Conservation (phyloP, 129 eudicot genomes). For the Cynara cardunculus region DNA sequence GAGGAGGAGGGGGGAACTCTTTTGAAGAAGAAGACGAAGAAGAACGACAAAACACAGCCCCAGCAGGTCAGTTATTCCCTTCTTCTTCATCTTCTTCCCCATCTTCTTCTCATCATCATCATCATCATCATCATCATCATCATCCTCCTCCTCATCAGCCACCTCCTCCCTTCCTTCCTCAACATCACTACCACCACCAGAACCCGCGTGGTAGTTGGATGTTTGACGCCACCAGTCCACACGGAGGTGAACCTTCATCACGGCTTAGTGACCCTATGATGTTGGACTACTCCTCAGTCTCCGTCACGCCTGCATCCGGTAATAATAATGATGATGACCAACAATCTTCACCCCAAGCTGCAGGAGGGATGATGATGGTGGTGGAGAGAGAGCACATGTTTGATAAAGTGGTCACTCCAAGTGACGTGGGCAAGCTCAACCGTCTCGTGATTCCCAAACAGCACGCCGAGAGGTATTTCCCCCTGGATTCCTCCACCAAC, state of each 20-base stretch:
- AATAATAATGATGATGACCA: background rate
- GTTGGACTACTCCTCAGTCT: conserved; percentile 25
- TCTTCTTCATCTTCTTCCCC: conserved; percentile 45
- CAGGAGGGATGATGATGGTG: conserved; percentile 24
- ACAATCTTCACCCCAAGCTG: conserved; percentile 6
- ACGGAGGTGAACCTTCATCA: conserved; percentile 19
- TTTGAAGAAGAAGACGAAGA: conserved; percentile 34
- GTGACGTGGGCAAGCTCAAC: conserved; percentile 94
- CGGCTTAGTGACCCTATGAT: conserved; percentile 26
- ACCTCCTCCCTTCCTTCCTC: conserved; percentile 12
- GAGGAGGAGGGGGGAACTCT: conserved; percentile 24
- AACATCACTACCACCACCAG: conserved; percentile 30
- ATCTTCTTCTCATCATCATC: conserved; percentile 31
- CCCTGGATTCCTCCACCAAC: conserved; percentile 66
- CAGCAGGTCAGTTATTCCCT: conserved; percentile 31
- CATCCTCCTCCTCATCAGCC: too few relatives aligned
- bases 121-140: conserved; percentile 15
- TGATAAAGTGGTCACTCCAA: conserved; percentile 91
- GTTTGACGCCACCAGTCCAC: conserved; percentile 6
- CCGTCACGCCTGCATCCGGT: background rate
- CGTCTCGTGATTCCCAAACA: conserved; percentile 88
- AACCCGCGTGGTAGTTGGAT: conserved; percentile 28
- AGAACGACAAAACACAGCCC: conserved; percentile 26
- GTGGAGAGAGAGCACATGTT: conserved; percentile 89
- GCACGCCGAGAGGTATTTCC: conserved; percentile 93